phyloP scores from a whole-genome alignment of 768 basidiomycete genomes.

The Tulasnella sp. region DNA sequence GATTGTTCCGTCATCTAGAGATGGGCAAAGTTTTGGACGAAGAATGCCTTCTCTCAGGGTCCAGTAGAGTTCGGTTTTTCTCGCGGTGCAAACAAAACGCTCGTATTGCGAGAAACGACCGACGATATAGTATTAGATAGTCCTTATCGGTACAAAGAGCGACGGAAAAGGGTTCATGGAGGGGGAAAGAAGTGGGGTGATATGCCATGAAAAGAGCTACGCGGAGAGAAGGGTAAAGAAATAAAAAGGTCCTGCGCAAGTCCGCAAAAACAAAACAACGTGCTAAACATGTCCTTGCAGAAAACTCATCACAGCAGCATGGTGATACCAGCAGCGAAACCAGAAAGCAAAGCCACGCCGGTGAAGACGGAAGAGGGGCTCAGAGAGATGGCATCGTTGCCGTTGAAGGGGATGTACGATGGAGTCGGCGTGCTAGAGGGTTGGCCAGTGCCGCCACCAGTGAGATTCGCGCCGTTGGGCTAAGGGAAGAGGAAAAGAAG shows the following conservation, averaged over 20 bases:
- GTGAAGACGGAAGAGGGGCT: constrained; percentile 9
- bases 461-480: constrained; percentile 68
- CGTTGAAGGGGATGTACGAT: constrained; percentile 52
- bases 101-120: not conserved
- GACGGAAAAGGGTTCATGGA: not conserved
- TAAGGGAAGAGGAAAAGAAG: constrained; percentile 33
- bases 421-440: constrained; percentile 35
- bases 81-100: not conserved
- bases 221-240: not conserved
- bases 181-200: not conserved
- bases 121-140: not conserved
- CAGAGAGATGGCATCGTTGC: constrained; percentile 15
- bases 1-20: not conserved
- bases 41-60: not conserved
- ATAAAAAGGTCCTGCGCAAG: not conserved
- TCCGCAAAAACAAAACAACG: not conserved
- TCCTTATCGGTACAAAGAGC: constrained; percentile 11
- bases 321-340: not conserved
- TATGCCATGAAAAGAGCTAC: constrained; percentile 1
- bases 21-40: not conserved
- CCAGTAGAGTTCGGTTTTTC: constrained; percentile 8
- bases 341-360: constrained; percentile 9
- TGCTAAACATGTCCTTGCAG: not conserved
- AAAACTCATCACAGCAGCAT: constrained; percentile 2
- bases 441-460: constrained; percentile 54